Percentiles rank a stretch among this genome's conserved stretches.
phyloP scores from a whole-genome alignment of 768 basidiomycete genomes.

The Naganishia vishniacii region DNA sequence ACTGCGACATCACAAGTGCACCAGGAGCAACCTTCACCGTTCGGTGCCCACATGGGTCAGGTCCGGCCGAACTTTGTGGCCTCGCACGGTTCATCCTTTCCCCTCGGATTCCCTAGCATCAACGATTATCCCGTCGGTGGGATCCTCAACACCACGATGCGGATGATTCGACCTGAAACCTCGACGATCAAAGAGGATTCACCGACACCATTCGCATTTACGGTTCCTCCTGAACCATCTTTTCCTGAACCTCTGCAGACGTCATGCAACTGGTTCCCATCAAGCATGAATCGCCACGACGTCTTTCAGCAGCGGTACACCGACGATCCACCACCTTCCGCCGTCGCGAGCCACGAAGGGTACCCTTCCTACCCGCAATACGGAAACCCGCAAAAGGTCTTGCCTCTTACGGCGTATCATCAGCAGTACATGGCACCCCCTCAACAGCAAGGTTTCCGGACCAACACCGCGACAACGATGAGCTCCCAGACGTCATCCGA shows the following conservation, averaged over 20 bases:
- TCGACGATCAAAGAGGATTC: slow-evolving; percentile 4
- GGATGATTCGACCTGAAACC: not conserved
- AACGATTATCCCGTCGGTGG: not conserved
- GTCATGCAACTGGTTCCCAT: not conserved
- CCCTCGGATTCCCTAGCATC: not conserved
- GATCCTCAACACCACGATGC: not conserved
- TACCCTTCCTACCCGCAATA: not conserved
- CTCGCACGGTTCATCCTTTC: no score
- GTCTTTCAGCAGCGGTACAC: not conserved
- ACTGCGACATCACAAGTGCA: no score
- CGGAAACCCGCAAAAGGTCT: not conserved
- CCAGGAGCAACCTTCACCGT: no score
- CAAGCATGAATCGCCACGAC: no score
- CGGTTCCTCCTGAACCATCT: not conserved
- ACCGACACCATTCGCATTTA: not conserved
- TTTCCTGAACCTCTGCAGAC: not conserved
- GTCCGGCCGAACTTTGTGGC: no score
- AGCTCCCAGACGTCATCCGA: not conserved
- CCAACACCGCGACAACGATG: not conserved
- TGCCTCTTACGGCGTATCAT: not conserved
- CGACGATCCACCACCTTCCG: not conserved
- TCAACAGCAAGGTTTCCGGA: not conserved
- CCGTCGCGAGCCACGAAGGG: not conserved
- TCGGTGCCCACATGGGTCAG: no score
- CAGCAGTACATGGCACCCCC: not conserved